phyloP scores from a whole-genome alignment of 1,139 yeast genomes.

The Candida sojae region DNA sequence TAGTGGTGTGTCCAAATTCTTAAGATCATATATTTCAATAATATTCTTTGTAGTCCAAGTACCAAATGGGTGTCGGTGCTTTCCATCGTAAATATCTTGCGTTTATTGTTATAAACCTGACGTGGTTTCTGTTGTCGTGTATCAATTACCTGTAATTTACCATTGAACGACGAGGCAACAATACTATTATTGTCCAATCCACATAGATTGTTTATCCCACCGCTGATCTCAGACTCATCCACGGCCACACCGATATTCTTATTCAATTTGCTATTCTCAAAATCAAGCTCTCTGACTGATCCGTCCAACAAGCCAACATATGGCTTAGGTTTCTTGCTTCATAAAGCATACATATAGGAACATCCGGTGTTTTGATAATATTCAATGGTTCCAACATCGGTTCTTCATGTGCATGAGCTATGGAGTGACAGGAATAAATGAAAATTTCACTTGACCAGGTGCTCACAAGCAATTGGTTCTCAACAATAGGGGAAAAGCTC shows the following conservation, averaged over 20 bases:
- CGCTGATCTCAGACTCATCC: constrained; percentile 16
- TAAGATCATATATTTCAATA: constrained; percentile 60
- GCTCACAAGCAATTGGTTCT: constrained; percentile 36
- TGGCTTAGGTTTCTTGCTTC: constrained; percentile 21
- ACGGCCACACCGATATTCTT: constrained; percentile 14
- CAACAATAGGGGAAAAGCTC: constrained; percentile 26
- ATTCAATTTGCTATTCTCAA: constrained; percentile 37
- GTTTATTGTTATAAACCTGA: constrained; percentile 14
- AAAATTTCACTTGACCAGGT: constrained; percentile 44
- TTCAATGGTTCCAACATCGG: constrained; percentile 12
- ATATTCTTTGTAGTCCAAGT: constrained; percentile 58
- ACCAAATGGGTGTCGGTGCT: constrained; percentile 48
- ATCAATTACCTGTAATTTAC: constrained; percentile 41
- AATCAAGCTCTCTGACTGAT: constrained; percentile 38
- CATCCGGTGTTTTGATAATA: constrained; percentile 10
- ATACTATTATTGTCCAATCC: constrained; percentile 25
- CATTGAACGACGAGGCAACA: constrained; percentile 57
- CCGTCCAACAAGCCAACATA: constrained; percentile 46
- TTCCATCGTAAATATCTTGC: constrained; percentile 71
- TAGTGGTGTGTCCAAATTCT: constrained; percentile 45
- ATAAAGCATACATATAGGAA: constrained; percentile 15
- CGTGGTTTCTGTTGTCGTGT: constrained; percentile 22
- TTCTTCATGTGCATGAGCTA: constrained; percentile 11
- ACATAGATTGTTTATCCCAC: constrained; percentile 33
- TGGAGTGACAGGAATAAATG: constrained; percentile 31